Conservation (phyloP, 2,329 filamentous ascomycete species). For the Curvularia lunata region DNA sequence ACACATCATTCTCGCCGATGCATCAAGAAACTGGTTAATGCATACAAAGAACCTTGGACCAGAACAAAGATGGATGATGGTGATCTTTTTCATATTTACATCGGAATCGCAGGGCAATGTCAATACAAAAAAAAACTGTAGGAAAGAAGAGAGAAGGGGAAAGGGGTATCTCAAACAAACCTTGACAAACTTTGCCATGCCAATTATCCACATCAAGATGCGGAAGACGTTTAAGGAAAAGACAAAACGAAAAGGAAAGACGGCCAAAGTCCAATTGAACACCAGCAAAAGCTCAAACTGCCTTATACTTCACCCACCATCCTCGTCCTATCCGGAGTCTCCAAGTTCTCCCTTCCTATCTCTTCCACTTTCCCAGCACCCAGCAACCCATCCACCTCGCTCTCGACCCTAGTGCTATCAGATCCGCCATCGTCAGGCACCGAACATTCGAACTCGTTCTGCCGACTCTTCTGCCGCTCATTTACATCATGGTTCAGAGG, state of each 20-base stretch:
- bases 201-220: neutral
- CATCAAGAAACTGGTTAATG: neutral
- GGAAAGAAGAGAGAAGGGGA: neutral
- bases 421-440: conserved; percentile 13
- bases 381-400: conserved; percentile 9
- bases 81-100: neutral
- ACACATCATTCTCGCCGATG: too few relatives aligned
- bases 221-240: neutral
- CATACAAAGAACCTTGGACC: neutral
- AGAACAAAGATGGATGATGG: neutral
- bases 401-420: conserved; percentile 17
- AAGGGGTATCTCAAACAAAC: neutral
- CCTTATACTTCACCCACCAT: neutral
- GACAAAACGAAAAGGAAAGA: neutral
- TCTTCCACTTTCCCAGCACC: neutral
- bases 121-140: neutral
- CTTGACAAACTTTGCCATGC: neutral
- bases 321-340: neutral
- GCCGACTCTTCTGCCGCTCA: neutral
- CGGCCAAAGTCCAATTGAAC: neutral
- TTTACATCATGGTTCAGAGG: neutral
- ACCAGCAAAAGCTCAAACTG: neutral
- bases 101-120: neutral
- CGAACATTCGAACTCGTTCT: neutral
- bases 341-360: conserved; percentile 1